These are phyloP conservation scores for Telopea speciosissima DNA, from an alignment of 177 flowering plant species.

Conservation along the genomic window DNA sequence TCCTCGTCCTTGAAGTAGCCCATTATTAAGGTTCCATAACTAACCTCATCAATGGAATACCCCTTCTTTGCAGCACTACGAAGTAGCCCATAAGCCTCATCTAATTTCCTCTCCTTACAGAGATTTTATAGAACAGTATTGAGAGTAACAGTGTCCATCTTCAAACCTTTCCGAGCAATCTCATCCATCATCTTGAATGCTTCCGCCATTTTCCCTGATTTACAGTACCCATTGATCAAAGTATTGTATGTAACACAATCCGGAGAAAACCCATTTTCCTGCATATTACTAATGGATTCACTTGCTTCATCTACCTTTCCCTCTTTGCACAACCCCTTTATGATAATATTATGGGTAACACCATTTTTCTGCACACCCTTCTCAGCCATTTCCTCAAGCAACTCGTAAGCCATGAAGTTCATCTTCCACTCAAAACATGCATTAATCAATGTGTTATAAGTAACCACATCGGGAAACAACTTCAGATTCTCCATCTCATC, in stretches of 20 bases:
- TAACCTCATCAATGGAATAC: slow-evolving; percentile 53
- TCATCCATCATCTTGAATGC: slow-evolving; percentile 46
- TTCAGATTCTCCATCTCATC: slow-evolving; percentile 24
- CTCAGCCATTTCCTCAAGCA: slow-evolving; percentile 42
- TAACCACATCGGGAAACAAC: slow-evolving; percentile 24
- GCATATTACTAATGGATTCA: slow-evolving; percentile 32
- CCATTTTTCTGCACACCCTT: slow-evolving; percentile 40
- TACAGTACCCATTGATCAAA: slow-evolving; percentile 40
- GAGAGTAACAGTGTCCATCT: slow-evolving; percentile 40
- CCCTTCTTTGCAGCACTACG: slow-evolving; percentile 40
- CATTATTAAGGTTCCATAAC: slow-evolving; percentile 64
- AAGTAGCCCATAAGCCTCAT: slow-evolving; percentile 29
- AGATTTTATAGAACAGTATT: slow-evolving; percentile 39
- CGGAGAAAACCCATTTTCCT: slow-evolving; percentile 41
- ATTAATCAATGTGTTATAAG: slow-evolving; percentile 30
- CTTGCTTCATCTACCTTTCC: slow-evolving; percentile 50
- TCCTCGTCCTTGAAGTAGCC: slow-evolving; percentile 56
- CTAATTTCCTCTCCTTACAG: slow-evolving; percentile 39
- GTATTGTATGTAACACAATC: slow-evolving; percentile 57
- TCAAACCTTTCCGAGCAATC: slow-evolving; percentile 43
- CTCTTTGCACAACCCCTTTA: slow-evolving; percentile 45
- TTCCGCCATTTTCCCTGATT: slow-evolving; percentile 34
- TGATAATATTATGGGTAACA: slow-evolving; percentile 43
- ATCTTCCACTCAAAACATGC: slow-evolving; percentile 27
- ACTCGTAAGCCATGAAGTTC: slow-evolving; percentile 27